Conservation (phyloP, 768 basidiomycete species). For the Lactarius trivialis region DNA sequence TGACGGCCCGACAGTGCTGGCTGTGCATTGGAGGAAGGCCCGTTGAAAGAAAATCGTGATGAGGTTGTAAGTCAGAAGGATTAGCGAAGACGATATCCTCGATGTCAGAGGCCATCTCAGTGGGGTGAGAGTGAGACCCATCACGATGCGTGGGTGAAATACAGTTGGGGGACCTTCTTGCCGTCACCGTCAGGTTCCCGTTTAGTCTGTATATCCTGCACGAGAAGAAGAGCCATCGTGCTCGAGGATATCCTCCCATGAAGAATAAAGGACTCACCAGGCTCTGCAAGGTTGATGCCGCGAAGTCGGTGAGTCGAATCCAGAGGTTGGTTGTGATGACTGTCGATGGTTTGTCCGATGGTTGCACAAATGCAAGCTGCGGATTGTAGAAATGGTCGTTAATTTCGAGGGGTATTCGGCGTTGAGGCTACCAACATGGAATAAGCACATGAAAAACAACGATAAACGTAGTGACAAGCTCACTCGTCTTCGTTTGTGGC, state of each 20-base stretch:
- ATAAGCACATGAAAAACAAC: not conserved
- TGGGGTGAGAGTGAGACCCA: conserved; percentile 15
- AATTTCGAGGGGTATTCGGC: conserved; percentile 44
- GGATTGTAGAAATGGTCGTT: conserved; percentile 51
- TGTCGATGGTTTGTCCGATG: conserved; percentile 35
- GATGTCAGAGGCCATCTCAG: conserved; percentile 40
- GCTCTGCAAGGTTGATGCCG: conserved; percentile 38
- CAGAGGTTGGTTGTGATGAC: conserved; percentile 38
- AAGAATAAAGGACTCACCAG: conserved; percentile 32
- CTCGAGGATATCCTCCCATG: conserved; percentile 4
- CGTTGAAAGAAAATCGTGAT: conserved; percentile 71
- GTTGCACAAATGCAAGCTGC: conserved; percentile 40
- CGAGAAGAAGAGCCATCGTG: conserved; percentile 5
- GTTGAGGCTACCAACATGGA: conserved; percentile 35
- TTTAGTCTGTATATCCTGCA: conserved; percentile 38
- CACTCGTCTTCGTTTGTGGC: conserved; percentile 63
- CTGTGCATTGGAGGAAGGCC: conserved; percentile 47
- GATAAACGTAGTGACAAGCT: conserved; percentile 24
- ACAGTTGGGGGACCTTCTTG: conserved; percentile 26
- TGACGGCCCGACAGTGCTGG: not conserved
- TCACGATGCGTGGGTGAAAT: not conserved
- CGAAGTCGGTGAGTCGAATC: conserved; percentile 42
- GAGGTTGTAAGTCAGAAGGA: conserved; percentile 47
- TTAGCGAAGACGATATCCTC: conserved; percentile 35
- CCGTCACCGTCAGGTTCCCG: conserved; percentile 37